A percentile compares a stretch with the other conserved stretches of the same genome.
These are phyloP conservation scores for Themeda triandra DNA, from an alignment of 176 grass and related monocot species.

Conservation along the genomic window DNA sequence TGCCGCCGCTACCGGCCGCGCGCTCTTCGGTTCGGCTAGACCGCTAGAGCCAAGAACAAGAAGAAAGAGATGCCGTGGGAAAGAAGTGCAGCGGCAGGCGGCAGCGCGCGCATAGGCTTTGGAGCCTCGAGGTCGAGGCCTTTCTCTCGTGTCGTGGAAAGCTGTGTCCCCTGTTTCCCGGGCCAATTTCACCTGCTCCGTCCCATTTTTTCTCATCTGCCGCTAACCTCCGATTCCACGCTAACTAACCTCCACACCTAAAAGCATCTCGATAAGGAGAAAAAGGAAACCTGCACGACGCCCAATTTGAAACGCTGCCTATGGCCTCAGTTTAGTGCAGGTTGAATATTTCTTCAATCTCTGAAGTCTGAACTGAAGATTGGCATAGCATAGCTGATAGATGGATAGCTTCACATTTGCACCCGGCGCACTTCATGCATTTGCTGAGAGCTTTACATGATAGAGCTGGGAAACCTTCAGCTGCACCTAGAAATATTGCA, in stretches of 20 bases:
- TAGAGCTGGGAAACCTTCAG: neutral
- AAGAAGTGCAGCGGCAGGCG: neutral
- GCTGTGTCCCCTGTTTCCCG: constrained; percentile 80
- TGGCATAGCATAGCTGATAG: neutral
- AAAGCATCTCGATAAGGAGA: constrained; percentile 34
- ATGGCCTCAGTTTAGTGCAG: neutral
- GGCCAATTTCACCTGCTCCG: constrained; percentile 42
- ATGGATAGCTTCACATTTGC: neutral
- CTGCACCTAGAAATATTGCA: neutral
- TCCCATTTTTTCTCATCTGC: constrained; percentile 20
- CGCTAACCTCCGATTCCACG: constrained; percentile 39
- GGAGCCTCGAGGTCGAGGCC: constrained; percentile 32
- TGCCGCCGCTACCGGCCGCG: neutral
- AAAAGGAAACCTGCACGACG: neutral
- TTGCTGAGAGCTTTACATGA: neutral
- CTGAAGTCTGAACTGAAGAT: neutral
- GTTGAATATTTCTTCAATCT: neutral
- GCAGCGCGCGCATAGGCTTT: constrained; percentile 15
- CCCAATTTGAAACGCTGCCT: neutral
- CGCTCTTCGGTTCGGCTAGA: neutral
- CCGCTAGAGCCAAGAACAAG: neutral
- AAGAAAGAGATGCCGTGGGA: neutral
- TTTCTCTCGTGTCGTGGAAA: constrained; percentile 49
- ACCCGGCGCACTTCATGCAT: neutral
- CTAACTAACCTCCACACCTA: constrained; percentile 36